Evolutionary conservation across 2,329 filamentous ascomycete species (phyloP).

Genomic region (Colletotrichum sidae): DNA sequence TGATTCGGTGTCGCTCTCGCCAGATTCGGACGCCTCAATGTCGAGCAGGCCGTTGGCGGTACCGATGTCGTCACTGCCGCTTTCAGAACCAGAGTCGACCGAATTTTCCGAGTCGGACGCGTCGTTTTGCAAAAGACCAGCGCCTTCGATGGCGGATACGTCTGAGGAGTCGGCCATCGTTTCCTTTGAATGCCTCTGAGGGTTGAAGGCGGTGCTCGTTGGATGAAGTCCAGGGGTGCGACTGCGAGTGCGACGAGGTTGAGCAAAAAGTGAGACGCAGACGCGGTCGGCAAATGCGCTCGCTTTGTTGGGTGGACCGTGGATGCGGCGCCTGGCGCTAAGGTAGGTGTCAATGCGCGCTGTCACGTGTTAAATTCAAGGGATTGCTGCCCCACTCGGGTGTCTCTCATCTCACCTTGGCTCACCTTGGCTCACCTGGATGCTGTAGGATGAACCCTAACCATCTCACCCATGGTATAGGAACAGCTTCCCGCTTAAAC

Average conservation of each 20-base stretch:
- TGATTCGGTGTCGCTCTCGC: constrained; percentile 40
- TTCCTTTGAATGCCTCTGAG: neutral
- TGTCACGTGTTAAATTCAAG: too few species aligned
- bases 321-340: too few species aligned
- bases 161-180: constrained; percentile 32
- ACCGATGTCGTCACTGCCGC: neutral
- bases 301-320: too few species aligned
- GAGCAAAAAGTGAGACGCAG: neutral
- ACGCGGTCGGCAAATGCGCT: neutral
- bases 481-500: too few species aligned
- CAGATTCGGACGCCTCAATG: constrained; percentile 32
- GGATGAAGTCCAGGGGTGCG: neutral
- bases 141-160: constrained; percentile 25
- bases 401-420: too few species aligned
- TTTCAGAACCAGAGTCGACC: constrained; percentile 18
- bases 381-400: too few species aligned
- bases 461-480: too few species aligned
- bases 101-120: constrained; percentile 22
- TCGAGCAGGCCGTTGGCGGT: constrained; percentile 26
- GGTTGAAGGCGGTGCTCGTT: neutral
- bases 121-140: constrained; percentile 31
- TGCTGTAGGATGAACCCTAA: too few species aligned
- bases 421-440: too few species aligned
- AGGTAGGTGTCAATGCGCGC: too few species aligned
- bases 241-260: neutral